Conservation (phyloP, 2,329 filamentous ascomycete species). For the Didymosphaeria variabile region DNA sequence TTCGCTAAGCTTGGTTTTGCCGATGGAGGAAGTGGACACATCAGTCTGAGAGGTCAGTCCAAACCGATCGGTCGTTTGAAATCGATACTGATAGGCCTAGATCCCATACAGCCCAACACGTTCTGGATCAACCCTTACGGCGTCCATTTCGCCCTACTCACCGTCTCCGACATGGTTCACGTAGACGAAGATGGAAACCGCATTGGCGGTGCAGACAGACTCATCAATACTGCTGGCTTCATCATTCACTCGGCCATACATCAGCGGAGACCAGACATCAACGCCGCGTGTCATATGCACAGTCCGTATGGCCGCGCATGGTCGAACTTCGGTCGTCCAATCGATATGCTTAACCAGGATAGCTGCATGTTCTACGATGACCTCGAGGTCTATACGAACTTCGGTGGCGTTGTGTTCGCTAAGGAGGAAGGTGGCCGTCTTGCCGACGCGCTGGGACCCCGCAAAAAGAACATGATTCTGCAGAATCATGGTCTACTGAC, state of each 20-base stretch:
- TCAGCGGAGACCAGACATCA: slow-evolving; percentile 54
- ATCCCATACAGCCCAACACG: slow-evolving; percentile 49
- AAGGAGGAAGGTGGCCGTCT: slow-evolving; percentile 57
- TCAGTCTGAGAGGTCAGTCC: slow-evolving; percentile 43
- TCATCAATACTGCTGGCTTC: slow-evolving; percentile 57
- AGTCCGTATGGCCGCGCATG: slow-evolving; percentile 56
- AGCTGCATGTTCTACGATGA: slow-evolving; percentile 52
- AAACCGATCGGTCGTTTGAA: slow-evolving; percentile 19
- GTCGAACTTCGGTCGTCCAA: slow-evolving; percentile 52
- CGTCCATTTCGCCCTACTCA: slow-evolving; percentile 54
- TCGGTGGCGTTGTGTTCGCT: slow-evolving; percentile 58
- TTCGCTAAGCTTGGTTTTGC: slow-evolving; percentile 54
- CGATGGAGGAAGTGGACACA: slow-evolving; percentile 55
- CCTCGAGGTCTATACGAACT: slow-evolving; percentile 51
- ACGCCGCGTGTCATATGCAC: slow-evolving; percentile 57
- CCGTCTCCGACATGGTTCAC: slow-evolving; percentile 57
- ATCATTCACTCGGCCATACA: slow-evolving; percentile 58
- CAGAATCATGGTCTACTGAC: slow-evolving; percentile 59
- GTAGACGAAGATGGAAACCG: slow-evolving; percentile 56
- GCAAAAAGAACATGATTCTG: slow-evolving; percentile 53
- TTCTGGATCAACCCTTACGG: slow-evolving; percentile 56
- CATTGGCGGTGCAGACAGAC: slow-evolving; percentile 50
- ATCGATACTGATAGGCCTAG: slow-evolving; percentile 17
- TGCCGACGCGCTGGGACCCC: slow-evolving; percentile 49
- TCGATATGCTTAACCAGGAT: slow-evolving; percentile 58